A percentile compares a stretch with the other conserved stretches of the same genome.
Conservation (phyloP, 257 asterid species). For the Penstemon newberryi region DNA sequence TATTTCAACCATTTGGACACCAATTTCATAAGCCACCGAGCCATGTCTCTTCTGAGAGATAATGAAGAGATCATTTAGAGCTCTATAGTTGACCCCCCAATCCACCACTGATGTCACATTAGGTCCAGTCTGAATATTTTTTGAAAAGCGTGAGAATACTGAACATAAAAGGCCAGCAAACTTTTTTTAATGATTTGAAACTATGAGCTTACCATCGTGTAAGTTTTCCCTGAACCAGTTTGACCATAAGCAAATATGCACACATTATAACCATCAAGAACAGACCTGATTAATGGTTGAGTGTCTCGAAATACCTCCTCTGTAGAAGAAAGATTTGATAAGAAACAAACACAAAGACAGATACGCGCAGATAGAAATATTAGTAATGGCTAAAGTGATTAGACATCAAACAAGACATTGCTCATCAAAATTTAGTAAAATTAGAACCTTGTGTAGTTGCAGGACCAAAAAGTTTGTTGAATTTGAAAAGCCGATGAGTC, state of each 20-base stretch:
- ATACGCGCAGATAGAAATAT: slow-evolving; percentile 2
- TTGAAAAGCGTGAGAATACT: slow-evolving; percentile 27
- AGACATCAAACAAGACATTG: slow-evolving; percentile 8
- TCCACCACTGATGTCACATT: slow-evolving; percentile 63
- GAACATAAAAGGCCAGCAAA: slow-evolving; percentile 16
- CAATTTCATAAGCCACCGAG: slow-evolving; percentile 72
- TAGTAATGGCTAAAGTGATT: background rate
- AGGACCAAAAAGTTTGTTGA: slow-evolving; percentile 85
- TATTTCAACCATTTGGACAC: slow-evolving; percentile 96
- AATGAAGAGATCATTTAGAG: slow-evolving; percentile 86
- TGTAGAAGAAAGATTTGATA: slow-evolving; percentile 29
- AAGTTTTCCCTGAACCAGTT: slow-evolving; percentile 96
- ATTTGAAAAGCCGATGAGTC: slow-evolving; percentile 80
- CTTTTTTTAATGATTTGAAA: slow-evolving; percentile 3
- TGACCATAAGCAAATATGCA: slow-evolving; percentile 99
- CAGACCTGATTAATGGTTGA: slow-evolving; percentile 87
- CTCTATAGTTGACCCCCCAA: slow-evolving; percentile 97
- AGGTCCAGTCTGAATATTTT: slow-evolving; percentile 72
- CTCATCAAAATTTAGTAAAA: slow-evolving; percentile 20
- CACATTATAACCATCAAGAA: slow-evolving; percentile 90
- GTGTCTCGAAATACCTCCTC: slow-evolving; percentile 94
- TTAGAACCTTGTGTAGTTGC: slow-evolving; percentile 77
- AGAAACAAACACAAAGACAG: slow-evolving; percentile 12
- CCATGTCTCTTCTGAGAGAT: slow-evolving; percentile 73
- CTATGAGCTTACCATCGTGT: slow-evolving; percentile 71